A percentile compares a stretch with the other conserved stretches of the same genome.
phyloP scores from a whole-genome alignment of 2,329 filamentous ascomycete genomes.

The Thelonectria olida region DNA sequence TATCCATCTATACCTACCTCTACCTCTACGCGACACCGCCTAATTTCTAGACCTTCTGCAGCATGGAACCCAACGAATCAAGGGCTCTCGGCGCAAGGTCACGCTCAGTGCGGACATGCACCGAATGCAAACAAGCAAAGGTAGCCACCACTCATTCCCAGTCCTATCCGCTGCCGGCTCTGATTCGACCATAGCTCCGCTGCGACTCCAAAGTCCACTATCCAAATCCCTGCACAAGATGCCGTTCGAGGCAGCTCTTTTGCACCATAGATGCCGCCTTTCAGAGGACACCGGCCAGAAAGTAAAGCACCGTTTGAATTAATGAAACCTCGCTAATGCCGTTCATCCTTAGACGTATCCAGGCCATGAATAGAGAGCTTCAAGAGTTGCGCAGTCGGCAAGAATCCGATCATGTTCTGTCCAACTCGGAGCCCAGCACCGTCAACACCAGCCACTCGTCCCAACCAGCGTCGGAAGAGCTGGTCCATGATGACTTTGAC shows the following conservation, averaged over 20 bases:
- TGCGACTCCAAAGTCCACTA: slow-evolving; percentile 33
- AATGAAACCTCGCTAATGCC: neutral
- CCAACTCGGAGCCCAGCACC: slow-evolving; percentile 2
- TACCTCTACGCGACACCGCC: too few relatives aligned
- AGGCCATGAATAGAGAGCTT: slow-evolving; percentile 32
- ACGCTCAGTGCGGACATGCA: neutral
- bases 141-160: neutral
- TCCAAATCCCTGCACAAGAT: slow-evolving; percentile 31
- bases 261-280: slow-evolving; percentile 31
- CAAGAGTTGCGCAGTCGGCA: slow-evolving; percentile 31
- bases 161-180: neutral
- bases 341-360: slow-evolving; percentile 11
- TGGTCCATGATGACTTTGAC: slow-evolving; percentile 21
- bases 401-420: slow-evolving; percentile 1
- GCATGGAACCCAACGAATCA: neutral
- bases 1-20: too few relatives aligned
- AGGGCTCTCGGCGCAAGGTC: too few relatives aligned
- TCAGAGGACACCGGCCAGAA: slow-evolving; percentile 29
- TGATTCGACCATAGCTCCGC: slow-evolving; percentile 18
- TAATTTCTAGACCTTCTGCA: too few relatives aligned
- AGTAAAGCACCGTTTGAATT: slow-evolving; percentile 5
- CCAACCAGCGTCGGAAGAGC: neutral
- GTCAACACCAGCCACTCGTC: neutral
- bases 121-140: neutral
- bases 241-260: slow-evolving; percentile 27